Evolutionary conservation across 2,329 filamentous ascomycete genomes (phyloP).

Genomic region (Cytospora paraplurivora): DNA sequence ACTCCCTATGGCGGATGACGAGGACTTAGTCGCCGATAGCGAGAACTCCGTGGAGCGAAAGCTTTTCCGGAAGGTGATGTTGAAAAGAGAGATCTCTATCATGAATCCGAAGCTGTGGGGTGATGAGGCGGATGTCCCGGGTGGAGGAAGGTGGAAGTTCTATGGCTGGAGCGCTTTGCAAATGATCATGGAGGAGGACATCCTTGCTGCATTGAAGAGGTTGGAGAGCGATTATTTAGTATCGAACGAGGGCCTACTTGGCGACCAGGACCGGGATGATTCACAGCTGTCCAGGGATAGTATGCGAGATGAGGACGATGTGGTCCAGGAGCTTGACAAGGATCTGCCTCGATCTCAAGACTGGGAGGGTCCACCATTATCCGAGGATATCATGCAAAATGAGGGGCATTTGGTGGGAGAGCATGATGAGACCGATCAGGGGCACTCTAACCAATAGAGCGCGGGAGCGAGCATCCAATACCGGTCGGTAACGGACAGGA

Average conservation of each 20-base stretch:
- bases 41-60: not conserved
- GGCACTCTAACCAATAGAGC: not conserved
- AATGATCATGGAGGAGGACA: conserved; percentile 8
- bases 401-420: not conserved
- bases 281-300: not conserved
- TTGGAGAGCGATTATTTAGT: not conserved
- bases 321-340: not conserved
- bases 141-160: too few relatives aligned
- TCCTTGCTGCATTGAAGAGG: conserved; percentile 15
- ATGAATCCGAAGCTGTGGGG: conserved; percentile 24
- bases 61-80: not conserved
- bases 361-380: not conserved
- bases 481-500: not conserved
- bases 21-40: not conserved
- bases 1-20: not conserved
- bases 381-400: not conserved
- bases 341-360: not conserved
- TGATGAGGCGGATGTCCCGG: not conserved
- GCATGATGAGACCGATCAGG: not conserved
- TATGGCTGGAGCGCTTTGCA: not conserved
- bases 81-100: not conserved
- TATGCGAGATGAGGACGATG: not conserved
- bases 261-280: not conserved
- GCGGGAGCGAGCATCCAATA: too few relatives aligned
- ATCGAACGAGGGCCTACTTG: not conserved